Percentiles rank a stretch among this genome's conserved stretches.
phyloP scores from a whole-genome alignment of 495 filamentous ascomycete species.

The Penicillium desertorum region DNA sequence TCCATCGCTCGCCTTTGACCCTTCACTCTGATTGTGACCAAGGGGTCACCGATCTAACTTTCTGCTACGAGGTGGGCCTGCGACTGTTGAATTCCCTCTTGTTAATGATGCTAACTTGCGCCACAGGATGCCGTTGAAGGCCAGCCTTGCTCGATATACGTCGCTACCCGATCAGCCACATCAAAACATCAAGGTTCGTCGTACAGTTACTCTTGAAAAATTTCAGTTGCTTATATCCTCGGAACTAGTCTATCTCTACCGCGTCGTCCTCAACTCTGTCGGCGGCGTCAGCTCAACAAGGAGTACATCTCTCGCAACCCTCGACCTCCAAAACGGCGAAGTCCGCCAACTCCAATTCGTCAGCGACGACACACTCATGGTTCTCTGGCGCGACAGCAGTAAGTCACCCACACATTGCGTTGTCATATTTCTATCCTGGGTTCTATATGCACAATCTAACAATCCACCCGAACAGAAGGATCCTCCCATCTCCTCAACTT shows the following conservation, averaged over 20 bases:
- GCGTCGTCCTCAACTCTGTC: constrained; percentile 46
- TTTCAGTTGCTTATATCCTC: background rate
- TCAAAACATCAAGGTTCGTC: constrained; percentile 38
- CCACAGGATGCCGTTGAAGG: constrained; percentile 23
- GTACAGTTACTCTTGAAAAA: background rate
- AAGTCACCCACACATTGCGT: constrained; percentile 14
- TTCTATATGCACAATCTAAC: constrained; percentile 7
- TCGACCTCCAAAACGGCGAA: constrained; percentile 44
- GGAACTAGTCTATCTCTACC: constrained; percentile 49
- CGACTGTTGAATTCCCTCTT: background rate
- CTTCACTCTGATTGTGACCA: constrained; percentile 46
- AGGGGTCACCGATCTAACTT: constrained; percentile 35
- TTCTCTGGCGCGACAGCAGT: constrained; percentile 50
- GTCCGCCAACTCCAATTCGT: constrained; percentile 57
- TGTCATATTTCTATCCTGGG: constrained; percentile 18
- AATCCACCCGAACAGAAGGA: constrained; percentile 20
- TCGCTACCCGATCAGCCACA: constrained; percentile 34
- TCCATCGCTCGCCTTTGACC: constrained; percentile 50
- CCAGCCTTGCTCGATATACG: constrained; percentile 37
- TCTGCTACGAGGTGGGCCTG: constrained; percentile 38
- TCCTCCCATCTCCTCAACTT: constrained; percentile 41
- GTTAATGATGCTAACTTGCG: background rate
- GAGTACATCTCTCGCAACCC: constrained; percentile 38
- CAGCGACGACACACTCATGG: constrained; percentile 51
- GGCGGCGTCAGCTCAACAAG: constrained; percentile 58